These are phyloP conservation scores for Domatiomyces globalis DNA, from an alignment of 2,329 filamentous ascomycete genomes.

Conservation along the genomic window DNA sequence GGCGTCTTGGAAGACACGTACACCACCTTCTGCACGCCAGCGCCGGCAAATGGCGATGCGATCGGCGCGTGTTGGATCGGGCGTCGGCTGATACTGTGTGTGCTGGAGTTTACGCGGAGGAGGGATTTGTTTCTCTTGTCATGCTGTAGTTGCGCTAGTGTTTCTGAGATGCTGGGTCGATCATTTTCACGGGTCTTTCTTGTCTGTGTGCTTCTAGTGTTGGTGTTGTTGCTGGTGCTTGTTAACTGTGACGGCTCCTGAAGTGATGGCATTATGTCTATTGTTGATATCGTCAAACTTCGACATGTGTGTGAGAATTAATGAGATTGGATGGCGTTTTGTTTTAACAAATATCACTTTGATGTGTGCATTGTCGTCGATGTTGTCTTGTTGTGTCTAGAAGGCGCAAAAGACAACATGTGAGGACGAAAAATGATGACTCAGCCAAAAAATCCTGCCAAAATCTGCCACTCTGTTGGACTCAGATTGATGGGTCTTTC, in stretches of 20 bases:
- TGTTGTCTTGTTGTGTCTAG: no score
- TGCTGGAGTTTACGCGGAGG: slow-evolving; percentile 21
- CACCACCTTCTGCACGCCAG: slow-evolving; percentile 38
- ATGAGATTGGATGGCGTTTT: no score
- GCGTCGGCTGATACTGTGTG: slow-evolving; percentile 35
- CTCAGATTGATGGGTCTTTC: no score
- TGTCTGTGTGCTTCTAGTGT: background rate
- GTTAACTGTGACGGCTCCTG: background rate
- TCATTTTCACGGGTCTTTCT: background rate
- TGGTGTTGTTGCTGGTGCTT: background rate
- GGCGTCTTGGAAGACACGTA: slow-evolving; percentile 43
- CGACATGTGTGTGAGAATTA: no score
- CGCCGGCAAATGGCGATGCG: slow-evolving; percentile 38
- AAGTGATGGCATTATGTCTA: background rate
- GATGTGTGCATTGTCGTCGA: no score
- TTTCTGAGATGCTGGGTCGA: slow-evolving; percentile 5
- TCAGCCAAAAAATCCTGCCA: background rate
- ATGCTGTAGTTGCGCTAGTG: slow-evolving; percentile 11
- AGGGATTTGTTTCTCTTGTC: slow-evolving; percentile 15
- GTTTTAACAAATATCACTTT: background rate
- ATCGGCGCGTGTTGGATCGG: slow-evolving; percentile 44
- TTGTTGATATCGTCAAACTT: background rate
- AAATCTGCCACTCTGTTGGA: background rate
- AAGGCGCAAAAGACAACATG: no score
- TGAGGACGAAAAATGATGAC: background rate